Percentiles rank a stretch among this genome's conserved stretches.
Conservation (phyloP, 129 eudicot genomes). For the Cynara cardunculus region DNA sequence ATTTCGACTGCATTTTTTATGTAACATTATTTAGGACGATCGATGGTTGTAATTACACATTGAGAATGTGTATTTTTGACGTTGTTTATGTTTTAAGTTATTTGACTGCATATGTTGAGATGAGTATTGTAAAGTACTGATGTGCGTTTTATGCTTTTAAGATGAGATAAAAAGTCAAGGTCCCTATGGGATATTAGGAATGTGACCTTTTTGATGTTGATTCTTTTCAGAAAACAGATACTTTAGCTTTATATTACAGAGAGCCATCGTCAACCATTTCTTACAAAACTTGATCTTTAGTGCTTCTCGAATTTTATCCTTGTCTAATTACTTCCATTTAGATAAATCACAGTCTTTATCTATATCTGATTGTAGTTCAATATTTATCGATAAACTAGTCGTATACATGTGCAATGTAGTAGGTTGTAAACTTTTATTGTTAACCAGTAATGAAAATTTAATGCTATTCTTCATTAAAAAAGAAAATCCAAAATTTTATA, state of each 20-base stretch:
- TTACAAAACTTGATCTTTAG: neutral
- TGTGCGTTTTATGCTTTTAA: neutral
- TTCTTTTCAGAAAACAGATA: neutral
- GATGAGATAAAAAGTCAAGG: neutral
- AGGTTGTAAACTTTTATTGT: neutral
- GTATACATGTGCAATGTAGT: neutral
- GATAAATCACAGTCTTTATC: neutral
- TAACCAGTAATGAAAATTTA: neutral
- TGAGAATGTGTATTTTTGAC: too few relatives aligned
- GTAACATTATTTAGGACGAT: neutral
- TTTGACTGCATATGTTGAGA: neutral
- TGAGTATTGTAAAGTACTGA: neutral
- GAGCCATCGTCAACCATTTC: neutral
- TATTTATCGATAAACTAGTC: neutral
- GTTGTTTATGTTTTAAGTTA: neutral
- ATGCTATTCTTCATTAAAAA: neutral
- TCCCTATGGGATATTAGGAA: neutral
- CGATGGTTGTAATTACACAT: neutral
- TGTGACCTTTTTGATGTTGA: neutral
- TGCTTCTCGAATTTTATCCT: neutral
- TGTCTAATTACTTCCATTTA: neutral
- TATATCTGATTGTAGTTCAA: neutral
- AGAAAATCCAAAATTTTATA: neutral
- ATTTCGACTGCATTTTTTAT: neutral
- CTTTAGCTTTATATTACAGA: neutral